phyloP scores from a whole-genome alignment of 2,329 filamentous ascomycete genomes.

The Pyricularia grisea region DNA sequence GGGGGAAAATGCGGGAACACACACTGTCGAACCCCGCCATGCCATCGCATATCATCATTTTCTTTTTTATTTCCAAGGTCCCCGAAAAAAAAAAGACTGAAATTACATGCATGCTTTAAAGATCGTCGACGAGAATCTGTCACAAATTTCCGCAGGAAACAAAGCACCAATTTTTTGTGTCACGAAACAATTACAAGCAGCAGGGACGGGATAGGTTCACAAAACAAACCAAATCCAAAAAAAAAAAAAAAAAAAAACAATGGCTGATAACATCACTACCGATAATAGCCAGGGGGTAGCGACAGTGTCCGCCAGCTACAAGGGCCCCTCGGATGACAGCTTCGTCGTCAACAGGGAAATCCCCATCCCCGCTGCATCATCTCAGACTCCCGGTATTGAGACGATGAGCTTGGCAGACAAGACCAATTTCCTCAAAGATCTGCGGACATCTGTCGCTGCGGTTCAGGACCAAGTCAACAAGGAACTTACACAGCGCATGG shows the following conservation, averaged over 20 bases:
- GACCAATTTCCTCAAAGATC: conserved; percentile 46
- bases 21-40: background rate
- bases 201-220: background rate
- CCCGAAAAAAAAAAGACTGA: background rate
- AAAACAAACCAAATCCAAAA: background rate
- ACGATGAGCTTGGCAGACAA: conserved; percentile 33
- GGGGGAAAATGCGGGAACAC: background rate
- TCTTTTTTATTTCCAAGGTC: background rate
- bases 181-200: background rate
- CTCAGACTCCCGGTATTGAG: background rate
- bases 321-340: conserved; percentile 35
- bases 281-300: background rate
- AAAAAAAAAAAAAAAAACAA: background rate
- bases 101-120: background rate
- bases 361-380: conserved; percentile 11
- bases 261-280: conserved; percentile 1
- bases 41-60: background rate
- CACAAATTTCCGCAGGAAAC: background rate
- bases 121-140: background rate
- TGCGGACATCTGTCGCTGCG: conserved; percentile 45
- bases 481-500: conserved; percentile 66
- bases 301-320: conserved; percentile 41
- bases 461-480: conserved; percentile 61
- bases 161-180: background rate
- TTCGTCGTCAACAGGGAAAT: conserved; percentile 33